phyloP scores from a whole-genome alignment of 768 basidiomycete species.

The Suillus brevipes region DNA sequence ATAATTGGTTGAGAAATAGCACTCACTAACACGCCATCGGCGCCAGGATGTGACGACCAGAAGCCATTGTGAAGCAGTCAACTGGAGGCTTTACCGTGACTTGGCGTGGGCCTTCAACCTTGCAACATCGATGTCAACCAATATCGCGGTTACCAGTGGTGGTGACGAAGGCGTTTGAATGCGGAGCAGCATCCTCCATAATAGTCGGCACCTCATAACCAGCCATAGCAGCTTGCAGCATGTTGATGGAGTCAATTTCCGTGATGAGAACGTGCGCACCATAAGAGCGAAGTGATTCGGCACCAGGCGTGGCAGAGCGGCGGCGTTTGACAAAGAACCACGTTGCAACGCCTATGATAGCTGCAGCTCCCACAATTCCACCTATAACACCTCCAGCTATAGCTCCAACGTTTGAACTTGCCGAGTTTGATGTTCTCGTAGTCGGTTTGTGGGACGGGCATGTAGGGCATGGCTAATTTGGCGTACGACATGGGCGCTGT shows the following conservation, averaged over 20 bases:
- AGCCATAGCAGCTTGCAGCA: conserved; percentile 99
- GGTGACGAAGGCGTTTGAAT: conserved; percentile 92
- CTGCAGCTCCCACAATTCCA: conserved; percentile 51
- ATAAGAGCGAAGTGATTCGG: conserved; percentile 95
- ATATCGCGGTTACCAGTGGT: conserved; percentile 99
- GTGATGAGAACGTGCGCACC: conserved; percentile 95
- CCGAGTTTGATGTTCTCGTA: too few relatives aligned
- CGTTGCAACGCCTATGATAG: conserved; percentile 39
- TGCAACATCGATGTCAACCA: conserved; percentile 94
- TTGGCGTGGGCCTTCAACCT: conserved; percentile 96
- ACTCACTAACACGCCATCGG: conserved; percentile 81
- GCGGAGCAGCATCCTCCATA: conserved; percentile 93
- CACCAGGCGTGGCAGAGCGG: conserved; percentile 49
- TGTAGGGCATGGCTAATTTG: too few relatives aligned
- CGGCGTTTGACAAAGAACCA: conserved; percentile 40
- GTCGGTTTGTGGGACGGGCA: too few relatives aligned
- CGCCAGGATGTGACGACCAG: conserved; percentile 83
- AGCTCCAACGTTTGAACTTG: conserved; percentile 45
- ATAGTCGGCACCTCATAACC: conserved; percentile 98
- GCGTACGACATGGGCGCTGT: conserved; percentile 34
- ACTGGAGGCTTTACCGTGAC: conserved; percentile 98
- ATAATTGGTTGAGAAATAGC: conserved; percentile 18
- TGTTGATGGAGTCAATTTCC: conserved; percentile 99
- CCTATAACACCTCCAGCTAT: conserved; percentile 67
- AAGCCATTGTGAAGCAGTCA: conserved; percentile 92